These are phyloP conservation scores for Pontederia crassipes DNA, from an alignment of 176 grass and related monocot species.

Conservation along the genomic window DNA sequence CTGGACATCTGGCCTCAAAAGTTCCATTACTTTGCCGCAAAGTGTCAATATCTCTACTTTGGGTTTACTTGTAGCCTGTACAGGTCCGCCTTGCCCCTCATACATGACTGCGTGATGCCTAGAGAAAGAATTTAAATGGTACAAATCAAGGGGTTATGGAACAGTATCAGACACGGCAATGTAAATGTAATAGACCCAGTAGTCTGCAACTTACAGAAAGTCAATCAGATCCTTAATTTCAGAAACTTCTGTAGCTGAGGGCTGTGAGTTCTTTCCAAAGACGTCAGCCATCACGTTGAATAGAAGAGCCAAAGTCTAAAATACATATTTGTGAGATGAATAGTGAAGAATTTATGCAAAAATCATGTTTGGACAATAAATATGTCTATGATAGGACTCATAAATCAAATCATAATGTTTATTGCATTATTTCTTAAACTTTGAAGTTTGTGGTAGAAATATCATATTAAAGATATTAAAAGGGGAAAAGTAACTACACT, in stretches of 20 bases:
- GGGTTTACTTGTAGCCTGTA: constrained; percentile 84
- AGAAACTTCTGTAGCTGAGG: constrained; percentile 53
- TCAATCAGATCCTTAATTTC: constrained; percentile 91
- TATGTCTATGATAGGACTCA: too few species aligned
- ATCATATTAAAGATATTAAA: too few species aligned
- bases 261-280: constrained; percentile 83
- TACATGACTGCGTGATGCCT: constrained; percentile 98
- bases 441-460: too few species aligned
- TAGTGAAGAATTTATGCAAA: too few species aligned
- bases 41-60: constrained; percentile 87
- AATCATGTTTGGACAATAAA: too few species aligned
- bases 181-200: background rate
- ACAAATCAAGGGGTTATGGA: background rate
- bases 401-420: too few species aligned
- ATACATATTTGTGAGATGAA: too few species aligned
- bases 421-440: too few species aligned
- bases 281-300: constrained; percentile 89
- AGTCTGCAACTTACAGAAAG: constrained; percentile 63
- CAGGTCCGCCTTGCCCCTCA: constrained; percentile 93
- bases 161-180: background rate
- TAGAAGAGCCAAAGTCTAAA: constrained; percentile 88
- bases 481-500: too few species aligned
- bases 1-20: constrained; percentile 74
- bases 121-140: background rate
- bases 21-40: constrained; percentile 79